phyloP scores from a whole-genome alignment of 164 flowering plant genomes.

The Santalum album region DNA sequence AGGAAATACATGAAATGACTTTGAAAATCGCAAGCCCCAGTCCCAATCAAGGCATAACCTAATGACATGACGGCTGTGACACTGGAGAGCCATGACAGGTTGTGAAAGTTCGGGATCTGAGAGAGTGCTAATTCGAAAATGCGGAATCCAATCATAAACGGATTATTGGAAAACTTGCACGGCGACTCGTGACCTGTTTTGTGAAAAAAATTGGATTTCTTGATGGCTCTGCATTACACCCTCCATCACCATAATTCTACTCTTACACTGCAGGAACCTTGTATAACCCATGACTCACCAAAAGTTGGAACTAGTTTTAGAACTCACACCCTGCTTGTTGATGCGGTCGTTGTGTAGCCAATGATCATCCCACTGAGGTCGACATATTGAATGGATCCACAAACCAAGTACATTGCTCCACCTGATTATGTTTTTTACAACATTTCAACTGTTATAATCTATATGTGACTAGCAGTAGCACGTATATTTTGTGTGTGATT shows the following conservation, averaged over 20 bases:
- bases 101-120: constrained; percentile 44
- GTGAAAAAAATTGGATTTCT: constrained; percentile 37
- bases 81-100: constrained; percentile 38
- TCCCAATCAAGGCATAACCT: constrained; percentile 32
- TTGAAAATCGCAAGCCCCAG: constrained; percentile 27
- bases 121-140: constrained; percentile 26
- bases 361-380: constrained; percentile 25
- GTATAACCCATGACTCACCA: neutral
- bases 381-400: neutral
- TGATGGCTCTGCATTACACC: constrained; percentile 26
- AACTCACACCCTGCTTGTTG: constrained; percentile 51
- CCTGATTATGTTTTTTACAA: constrained; percentile 4
- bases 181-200: constrained; percentile 24
- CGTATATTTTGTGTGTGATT: too few relatives aligned
- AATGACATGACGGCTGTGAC: constrained; percentile 49
- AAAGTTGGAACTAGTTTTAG: neutral
- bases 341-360: constrained; percentile 44
- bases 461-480: too few relatives aligned
- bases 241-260: neutral
- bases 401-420: constrained; percentile 2
- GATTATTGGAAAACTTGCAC: constrained; percentile 20
- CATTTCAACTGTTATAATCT: too few relatives aligned
- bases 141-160: constrained; percentile 35
- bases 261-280: neutral
- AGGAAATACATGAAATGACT: constrained; percentile 22